These are phyloP conservation scores for Cyberlindnera euphorbiiphila DNA, from an alignment of 805 yeast species.

Conservation along the genomic window DNA sequence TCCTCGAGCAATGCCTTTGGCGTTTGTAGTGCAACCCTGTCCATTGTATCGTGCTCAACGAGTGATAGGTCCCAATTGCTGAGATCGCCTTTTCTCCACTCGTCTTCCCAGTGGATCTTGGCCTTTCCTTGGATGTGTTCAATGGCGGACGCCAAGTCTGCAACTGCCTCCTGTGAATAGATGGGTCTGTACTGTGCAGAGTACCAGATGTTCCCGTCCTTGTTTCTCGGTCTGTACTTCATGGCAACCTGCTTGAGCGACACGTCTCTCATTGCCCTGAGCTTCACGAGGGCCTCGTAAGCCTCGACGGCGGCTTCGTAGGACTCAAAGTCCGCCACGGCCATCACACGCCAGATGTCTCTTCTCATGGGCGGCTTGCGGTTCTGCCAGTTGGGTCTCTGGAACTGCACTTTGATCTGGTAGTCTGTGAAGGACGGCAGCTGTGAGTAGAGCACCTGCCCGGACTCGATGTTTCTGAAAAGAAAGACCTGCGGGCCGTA, in stretches of 20 bases:
- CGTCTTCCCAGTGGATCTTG: slow-evolving; percentile 75
- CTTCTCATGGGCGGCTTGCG: slow-evolving; percentile 72
- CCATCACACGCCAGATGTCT: slow-evolving; percentile 89
- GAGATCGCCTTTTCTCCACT: slow-evolving; percentile 83
- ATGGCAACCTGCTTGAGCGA: slow-evolving; percentile 56
- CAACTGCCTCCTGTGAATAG: slow-evolving; percentile 85
- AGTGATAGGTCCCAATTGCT: slow-evolving; percentile 61
- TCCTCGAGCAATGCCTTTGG: slow-evolving; percentile 64
- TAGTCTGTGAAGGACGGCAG: slow-evolving; percentile 55
- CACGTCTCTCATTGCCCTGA: slow-evolving; percentile 71
- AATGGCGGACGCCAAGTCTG: slow-evolving; percentile 71
- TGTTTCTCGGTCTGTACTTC: slow-evolving; percentile 64
- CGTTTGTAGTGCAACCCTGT: slow-evolving; percentile 53
- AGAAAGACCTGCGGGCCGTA: slow-evolving; percentile 81
- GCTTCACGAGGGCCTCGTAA: slow-evolving; percentile 67
- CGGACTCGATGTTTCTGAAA: slow-evolving; percentile 81
- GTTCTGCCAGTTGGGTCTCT: slow-evolving; percentile 87
- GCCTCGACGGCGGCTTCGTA: slow-evolving; percentile 68
- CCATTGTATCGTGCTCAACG: slow-evolving; percentile 59
- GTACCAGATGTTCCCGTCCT: slow-evolving; percentile 80
- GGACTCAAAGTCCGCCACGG: slow-evolving; percentile 64
- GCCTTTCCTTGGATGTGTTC: slow-evolving; percentile 47
- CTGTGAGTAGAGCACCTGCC: slow-evolving; percentile 88
- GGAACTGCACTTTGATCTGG: slow-evolving; percentile 54
- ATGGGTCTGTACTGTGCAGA: slow-evolving; percentile 88